Conservation (phyloP, 306 rosid species). For the Comarum palustre region DNA sequence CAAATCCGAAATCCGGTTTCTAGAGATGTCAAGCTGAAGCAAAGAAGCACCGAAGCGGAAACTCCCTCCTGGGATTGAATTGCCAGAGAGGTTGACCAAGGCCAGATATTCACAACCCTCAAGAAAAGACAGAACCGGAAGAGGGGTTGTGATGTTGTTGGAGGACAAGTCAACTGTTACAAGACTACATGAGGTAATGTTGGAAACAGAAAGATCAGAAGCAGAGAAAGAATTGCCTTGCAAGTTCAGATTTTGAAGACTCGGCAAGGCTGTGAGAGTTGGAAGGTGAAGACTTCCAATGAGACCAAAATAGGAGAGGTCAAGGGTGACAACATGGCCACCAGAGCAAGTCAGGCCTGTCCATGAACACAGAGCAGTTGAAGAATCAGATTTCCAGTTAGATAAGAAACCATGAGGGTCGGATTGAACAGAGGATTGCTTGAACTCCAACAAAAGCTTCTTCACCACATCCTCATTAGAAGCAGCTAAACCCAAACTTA, state of each 20-base stretch:
- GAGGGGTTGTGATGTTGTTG: slow-evolving; percentile 49
- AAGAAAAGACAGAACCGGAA: slow-evolving; percentile 19
- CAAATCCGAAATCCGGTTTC: slow-evolving; percentile 42
- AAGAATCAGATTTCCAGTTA: slow-evolving; percentile 33
- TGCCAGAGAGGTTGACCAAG: slow-evolving; percentile 45
- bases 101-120: slow-evolving; percentile 32
- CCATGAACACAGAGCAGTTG: slow-evolving; percentile 46
- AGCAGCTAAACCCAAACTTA: slow-evolving; percentile 20
- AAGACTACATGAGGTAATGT: slow-evolving; percentile 34
- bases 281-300: slow-evolving; percentile 47
- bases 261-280: slow-evolving; percentile 41
- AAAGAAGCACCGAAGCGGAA: slow-evolving; percentile 29
- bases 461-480: slow-evolving; percentile 11
- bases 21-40: slow-evolving; percentile 49
- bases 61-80: slow-evolving; percentile 35
- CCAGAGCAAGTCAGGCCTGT: slow-evolving; percentile 46
- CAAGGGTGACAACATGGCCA: slow-evolving; percentile 34
- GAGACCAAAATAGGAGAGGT: slow-evolving; percentile 50
- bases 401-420: slow-evolving; percentile 51
- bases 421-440: slow-evolving; percentile 38
- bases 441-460: slow-evolving; percentile 40
- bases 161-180: slow-evolving; percentile 51
- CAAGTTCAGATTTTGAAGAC: slow-evolving; percentile 34
- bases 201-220: slow-evolving; percentile 26
- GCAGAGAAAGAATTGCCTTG: slow-evolving; percentile 44